Conservation (phyloP, 768 basidiomycete genomes). For the Clitopilus hobsonii region DNA sequence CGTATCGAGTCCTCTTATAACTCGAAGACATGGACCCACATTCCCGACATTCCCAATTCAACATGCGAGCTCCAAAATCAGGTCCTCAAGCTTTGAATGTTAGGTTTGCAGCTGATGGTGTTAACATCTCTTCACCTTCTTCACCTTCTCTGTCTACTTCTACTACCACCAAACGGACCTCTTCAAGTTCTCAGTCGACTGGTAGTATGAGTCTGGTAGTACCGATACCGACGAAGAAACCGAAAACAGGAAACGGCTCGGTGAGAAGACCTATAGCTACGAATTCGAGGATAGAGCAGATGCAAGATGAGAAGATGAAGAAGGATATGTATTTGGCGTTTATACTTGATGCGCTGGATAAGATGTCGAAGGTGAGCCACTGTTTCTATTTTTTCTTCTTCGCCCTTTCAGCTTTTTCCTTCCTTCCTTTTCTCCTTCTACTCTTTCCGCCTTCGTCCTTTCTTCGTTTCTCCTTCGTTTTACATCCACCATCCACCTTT, state of each 20-base stretch:
- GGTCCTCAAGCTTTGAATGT: constrained; percentile 48
- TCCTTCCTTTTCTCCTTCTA: no score
- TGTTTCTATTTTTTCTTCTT: no score
- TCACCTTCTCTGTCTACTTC: no score
- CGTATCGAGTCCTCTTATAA: constrained; percentile 1
- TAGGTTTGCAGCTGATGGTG: constrained; percentile 33
- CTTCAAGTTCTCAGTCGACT: constrained; percentile 30
- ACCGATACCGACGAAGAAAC: constrained; percentile 22
- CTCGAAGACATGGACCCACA: constrained; percentile 63
- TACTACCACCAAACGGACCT: constrained; percentile 21
- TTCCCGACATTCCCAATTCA: constrained; percentile 71
- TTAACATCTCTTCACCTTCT: neutral
- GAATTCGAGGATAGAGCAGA: constrained; percentile 70
- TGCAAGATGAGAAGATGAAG: constrained; percentile 58
- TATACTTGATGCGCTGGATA: constrained; percentile 74
- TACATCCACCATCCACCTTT: no score
- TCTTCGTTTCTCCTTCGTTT: no score
- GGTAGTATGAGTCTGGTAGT: constrained; percentile 40
- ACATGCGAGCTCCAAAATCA: constrained; percentile 63
- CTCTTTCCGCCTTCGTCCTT: no score
- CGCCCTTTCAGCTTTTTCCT: no score
- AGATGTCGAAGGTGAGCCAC: constrained; percentile 59
- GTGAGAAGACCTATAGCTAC: constrained; percentile 63
- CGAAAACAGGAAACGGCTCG: constrained; percentile 15
- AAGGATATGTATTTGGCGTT: constrained; percentile 85